Base-by-base conservation (phyloP, 768 basidiomycete genomes). In the Podaxis mareebaensis region DNA sequence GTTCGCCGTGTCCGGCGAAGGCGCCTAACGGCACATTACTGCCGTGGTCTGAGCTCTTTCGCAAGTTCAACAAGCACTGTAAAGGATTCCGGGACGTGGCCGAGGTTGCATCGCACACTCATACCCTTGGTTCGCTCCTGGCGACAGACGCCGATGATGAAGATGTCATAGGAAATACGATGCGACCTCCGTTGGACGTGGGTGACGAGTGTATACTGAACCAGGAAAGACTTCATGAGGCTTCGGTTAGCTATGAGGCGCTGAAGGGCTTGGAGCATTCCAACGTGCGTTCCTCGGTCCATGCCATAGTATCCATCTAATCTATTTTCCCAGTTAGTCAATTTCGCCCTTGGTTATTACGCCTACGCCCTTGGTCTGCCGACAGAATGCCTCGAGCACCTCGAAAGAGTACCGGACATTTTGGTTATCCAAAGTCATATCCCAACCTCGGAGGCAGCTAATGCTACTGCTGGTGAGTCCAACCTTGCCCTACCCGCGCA, bases 1-100 rank as follows among this genome's bases (percentile, higher is more conserved):
- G 85, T 13, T 77, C 88, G 5, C 65, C 76, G 2, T 71, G 72
- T 28, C 91, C 92, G 0, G 90, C 88, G 3, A 90, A 82, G 67
- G 76, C 83, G 0, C 81, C 80, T 33, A 83, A 84, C 33, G 88
- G 83, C 13, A 64, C 69, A 0, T 67, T 73, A 3, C 72, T 95
- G 15, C 77, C 87, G 11, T 95, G 93, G 93, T 79, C 86, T 1
- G 90, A 92, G 69, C 83, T 95, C 12, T 75, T 95, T 44, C 84
- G 91, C 66, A 95, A 95, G 75, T 93, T 92, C 77, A 88, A 90
- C 72, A 95, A 95, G 66, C 93, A 95, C 67, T 90, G 88, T 69
- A 74, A 73, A 4, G 87, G 88, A 0, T 86, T 81, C 67, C 68
- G 73, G 64, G 86, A 88, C 62, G 77, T 90, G 13, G 80, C 86